A percentile compares a stretch with the other conserved stretches of the same genome.
phyloP scores from a whole-genome alignment of 768 basidiomycete genomes.

The Rhizopogon vinicolor region DNA sequence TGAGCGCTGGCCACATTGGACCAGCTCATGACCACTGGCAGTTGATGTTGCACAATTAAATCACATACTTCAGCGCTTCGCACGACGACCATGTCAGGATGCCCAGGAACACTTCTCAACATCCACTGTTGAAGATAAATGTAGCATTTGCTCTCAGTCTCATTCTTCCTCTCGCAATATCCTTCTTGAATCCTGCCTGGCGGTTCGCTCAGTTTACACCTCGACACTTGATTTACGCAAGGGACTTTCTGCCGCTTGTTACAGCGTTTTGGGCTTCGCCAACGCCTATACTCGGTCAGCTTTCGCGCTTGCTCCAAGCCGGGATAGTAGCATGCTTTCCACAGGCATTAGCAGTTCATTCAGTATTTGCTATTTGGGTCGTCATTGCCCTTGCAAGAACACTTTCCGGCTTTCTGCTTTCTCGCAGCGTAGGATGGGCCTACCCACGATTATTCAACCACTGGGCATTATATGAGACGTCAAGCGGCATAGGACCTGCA shows the following conservation, averaged over 20 bases:
- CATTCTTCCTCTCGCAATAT: constrained; percentile 10
- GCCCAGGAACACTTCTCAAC: background rate
- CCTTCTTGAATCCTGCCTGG: constrained; percentile 5
- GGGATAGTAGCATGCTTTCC: background rate
- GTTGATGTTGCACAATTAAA: too few relatives aligned
- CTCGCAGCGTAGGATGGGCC: constrained; percentile 31
- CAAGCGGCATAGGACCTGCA: constrained; percentile 33
- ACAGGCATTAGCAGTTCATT: background rate
- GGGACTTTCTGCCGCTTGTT: constrained; percentile 27
- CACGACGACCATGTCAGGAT: background rate
- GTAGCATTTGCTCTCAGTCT: constrained; percentile 6
- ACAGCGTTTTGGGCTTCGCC: constrained; percentile 34
- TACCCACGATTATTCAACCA: constrained; percentile 35
- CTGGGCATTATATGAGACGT: constrained; percentile 34
- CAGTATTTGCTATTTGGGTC: constrained; percentile 12
- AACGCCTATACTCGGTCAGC: constrained; percentile 10
- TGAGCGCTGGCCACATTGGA: too few relatives aligned
- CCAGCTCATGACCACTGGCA: too few relatives aligned
- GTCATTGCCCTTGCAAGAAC: constrained; percentile 14
- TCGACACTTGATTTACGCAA: constrained; percentile 32
- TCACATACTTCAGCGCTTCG: background rate
- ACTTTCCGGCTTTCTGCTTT: constrained; percentile 17
- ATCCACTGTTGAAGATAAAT: background rate
- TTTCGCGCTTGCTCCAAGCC: constrained; percentile 18
- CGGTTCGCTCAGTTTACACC: constrained; percentile 29